Percentiles rank a stretch among this genome's conserved stretches.
Conservation (phyloP, 768 basidiomycete species). For the Zangia roseola region DNA sequence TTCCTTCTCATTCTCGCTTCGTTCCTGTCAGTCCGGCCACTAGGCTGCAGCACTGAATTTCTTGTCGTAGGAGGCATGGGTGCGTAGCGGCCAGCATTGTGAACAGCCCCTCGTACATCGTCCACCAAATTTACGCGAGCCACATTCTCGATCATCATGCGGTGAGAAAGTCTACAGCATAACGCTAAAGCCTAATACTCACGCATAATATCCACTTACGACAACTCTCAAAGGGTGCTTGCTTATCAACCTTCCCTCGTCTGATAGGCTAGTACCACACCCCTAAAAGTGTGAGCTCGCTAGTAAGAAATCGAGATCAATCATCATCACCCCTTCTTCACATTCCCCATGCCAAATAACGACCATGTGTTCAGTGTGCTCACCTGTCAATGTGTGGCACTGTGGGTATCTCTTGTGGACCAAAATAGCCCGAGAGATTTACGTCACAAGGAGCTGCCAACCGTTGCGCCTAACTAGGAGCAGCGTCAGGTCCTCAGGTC, state of each 20-base stretch:
- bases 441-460: constrained; percentile 14
- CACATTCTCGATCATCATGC: constrained; percentile 9
- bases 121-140: constrained; percentile 1
- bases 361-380: constrained; percentile 1
- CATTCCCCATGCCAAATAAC: constrained; percentile 1
- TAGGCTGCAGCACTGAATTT: background rate
- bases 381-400: background rate
- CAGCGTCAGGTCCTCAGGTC: constrained; percentile 5
- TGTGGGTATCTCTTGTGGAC: constrained; percentile 4
- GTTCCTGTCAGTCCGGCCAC: constrained; percentile 15
- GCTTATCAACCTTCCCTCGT: constrained; percentile 1
- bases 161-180: constrained; percentile 15
- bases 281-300: background rate
- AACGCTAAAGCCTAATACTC: constrained; percentile 19
- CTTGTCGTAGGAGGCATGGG: background rate
- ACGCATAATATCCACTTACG: constrained; percentile 8
- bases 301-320: background rate
- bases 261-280: background rate
- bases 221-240: background rate
- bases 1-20: constrained; percentile 12
- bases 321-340: constrained; percentile 1
- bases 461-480: background rate
- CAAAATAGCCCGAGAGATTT: constrained; percentile 11
- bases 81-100: background rate
- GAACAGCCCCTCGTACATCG: background rate